Base-by-base conservation (phyloP, 2,329 filamentous ascomycete genomes). In the Fusarium sp. region DNA sequence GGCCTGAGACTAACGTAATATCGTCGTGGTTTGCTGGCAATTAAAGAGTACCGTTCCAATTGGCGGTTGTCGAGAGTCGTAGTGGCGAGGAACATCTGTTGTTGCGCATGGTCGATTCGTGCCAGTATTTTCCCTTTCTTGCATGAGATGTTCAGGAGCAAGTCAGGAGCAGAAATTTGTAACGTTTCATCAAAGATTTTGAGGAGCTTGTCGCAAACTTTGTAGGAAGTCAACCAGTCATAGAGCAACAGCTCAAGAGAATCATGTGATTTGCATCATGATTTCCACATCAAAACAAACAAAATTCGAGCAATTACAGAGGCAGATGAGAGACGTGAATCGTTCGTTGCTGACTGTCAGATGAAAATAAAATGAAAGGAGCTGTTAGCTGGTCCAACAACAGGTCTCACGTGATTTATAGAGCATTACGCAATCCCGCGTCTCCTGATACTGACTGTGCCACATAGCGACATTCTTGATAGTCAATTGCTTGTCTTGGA, bases 341-440 rank as follows among this genome's bases (percentile, higher is more conserved):
- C 23, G 13, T 30, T 23, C 30, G 13, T 30, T 26, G 30, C 32
- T 44, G 20, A 62, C 53, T 17, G 23, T 44, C 10, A 53, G 55
- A 60, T 14, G 17, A 15, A 23, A 59, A n/a, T 59, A 27, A 41
- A 40, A 67, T 55, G 62, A 46, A 60, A 64, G 53, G 60, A 64
- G 8, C 40, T 45, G 46, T 23, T 46, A 7, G 40, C 38, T 35
- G 30, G 30, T 11, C 30, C 30, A 30, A 30, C 52, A 38, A 33
- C 46, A 17, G n/a, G 42, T 23, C 41, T 67, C 67, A 73, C 61
- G 45, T 60, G 61, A 44, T 23, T 48, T 53, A 48, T 41, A 67
- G 41, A 32, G 37, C 68, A 74, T 74, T 72, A 74, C 71, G 71
- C 71, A 74, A 74, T 58, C 40, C 46, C 33, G 20, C 32, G 26